These are phyloP conservation scores for Suillus variegatus DNA, from an alignment of 768 basidiomycete species.

Conservation along the genomic window DNA sequence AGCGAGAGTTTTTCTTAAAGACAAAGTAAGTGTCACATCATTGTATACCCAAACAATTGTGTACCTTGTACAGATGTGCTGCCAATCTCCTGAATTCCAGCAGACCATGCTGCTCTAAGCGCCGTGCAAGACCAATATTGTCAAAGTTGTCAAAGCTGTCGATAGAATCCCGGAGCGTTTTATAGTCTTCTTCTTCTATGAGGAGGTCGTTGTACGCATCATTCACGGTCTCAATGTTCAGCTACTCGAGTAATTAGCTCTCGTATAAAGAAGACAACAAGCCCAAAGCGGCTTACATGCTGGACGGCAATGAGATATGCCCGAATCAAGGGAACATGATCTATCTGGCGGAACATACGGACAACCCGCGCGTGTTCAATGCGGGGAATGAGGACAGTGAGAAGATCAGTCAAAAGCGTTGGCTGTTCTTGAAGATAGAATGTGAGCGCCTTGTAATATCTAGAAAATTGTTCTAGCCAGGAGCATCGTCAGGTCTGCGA, in stretches of 20 bases:
- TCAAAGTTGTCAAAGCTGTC: slow-evolving; percentile 99
- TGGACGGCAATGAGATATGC: slow-evolving; percentile 97
- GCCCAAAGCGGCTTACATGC: slow-evolving; percentile 53
- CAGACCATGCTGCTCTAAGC: slow-evolving; percentile 86
- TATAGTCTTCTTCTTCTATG: slow-evolving; percentile 99
- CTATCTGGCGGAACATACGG: slow-evolving; percentile 91
- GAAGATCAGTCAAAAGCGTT: slow-evolving; percentile 87
- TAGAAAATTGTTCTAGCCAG: slow-evolving; percentile 27
- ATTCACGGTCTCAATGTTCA: slow-evolving; percentile 96
- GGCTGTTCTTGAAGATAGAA: slow-evolving; percentile 97
- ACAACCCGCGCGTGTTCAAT: slow-evolving; percentile 96
- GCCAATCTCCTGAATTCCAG: slow-evolving; percentile 95
- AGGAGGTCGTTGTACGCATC: slow-evolving; percentile 98
- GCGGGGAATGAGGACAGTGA: slow-evolving; percentile 89
- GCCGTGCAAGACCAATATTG: slow-evolving; percentile 80
- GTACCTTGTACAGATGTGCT: slow-evolving; percentile 93
- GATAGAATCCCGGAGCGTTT: slow-evolving; percentile 95
- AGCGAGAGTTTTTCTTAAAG: slow-evolving; percentile 86
- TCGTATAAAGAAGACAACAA: neutral
- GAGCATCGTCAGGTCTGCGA: neutral
- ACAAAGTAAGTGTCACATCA: neutral
- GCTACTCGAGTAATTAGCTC: slow-evolving; percentile 43
- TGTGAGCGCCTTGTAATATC: slow-evolving; percentile 92
- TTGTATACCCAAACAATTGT: slow-evolving; percentile 3
- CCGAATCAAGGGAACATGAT: slow-evolving; percentile 94